Base-by-base conservation (phyloP, 371 early-diverging fungal species). In the Nosema bombycis region DNA sequence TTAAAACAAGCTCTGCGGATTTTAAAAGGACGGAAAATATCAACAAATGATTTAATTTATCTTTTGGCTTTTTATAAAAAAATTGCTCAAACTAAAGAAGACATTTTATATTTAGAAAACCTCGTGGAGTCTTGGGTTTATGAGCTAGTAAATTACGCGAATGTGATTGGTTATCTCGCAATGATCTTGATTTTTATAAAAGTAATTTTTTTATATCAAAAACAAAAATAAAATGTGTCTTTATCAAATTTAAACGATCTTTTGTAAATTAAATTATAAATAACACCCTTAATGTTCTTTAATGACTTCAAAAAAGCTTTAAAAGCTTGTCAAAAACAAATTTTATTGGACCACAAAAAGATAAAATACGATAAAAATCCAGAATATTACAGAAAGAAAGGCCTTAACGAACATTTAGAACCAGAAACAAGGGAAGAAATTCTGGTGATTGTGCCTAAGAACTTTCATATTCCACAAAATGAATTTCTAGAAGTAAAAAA, bases 351-450 rank as follows among this genome's bases (percentile, higher is more conserved):
- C 14, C 23, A 54, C 32, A 63, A 74, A 29, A 37, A 33, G 2
- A 30, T 36, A 6, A 18, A 64, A 33, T 74, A 46, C 34, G 4
- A n/a, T 29, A 57, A 23, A 64, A 57, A 74, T 56, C 64, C 64
- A 55, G 21, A 6, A 30, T 63, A 74, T 28, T 65, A 74, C 36
- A 64, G 54, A 57, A 64, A 54, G 32, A 36, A 46, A 32, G 75
- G 75, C 4, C 36, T 65, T 26, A 74, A 74, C 26, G 66, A 63
- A 65, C 65, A 74, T 65, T 34, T 74, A 46, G 65, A 74, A 64
- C 23, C 33, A 32, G 75, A 74, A 21, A 34, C 1, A 23, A 66
- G 28, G 21, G 21, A 55, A 34, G 46, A 46, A 57, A 54, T 63
- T 28, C 36, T 63, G 24, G 63, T 66, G 10, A 57, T 74, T 46